phyloP scores from a whole-genome alignment of 495 filamentous ascomycete species.

The Aspergillus cavernicola region DNA sequence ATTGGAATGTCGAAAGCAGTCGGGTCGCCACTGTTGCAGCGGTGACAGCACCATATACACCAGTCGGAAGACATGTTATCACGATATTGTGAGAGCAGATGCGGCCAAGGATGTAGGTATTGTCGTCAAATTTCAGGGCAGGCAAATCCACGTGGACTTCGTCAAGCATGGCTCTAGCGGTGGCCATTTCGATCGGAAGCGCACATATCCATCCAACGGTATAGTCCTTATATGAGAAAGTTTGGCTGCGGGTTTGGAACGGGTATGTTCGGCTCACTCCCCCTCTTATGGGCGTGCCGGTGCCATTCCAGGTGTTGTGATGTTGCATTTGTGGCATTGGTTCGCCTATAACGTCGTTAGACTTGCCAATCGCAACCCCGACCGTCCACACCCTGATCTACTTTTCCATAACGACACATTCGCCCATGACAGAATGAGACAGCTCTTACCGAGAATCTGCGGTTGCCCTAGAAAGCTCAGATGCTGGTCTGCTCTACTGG shows the following conservation, averaged over 20 bases:
- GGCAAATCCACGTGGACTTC: slow-evolving; percentile 20
- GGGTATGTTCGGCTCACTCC: background rate
- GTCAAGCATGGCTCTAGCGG: slow-evolving; percentile 29
- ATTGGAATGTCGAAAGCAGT: background rate
- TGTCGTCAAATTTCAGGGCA: slow-evolving; percentile 15
- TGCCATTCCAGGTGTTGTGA: background rate
- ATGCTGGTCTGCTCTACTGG: background rate
- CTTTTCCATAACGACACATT: no score
- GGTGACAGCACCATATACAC: background rate
- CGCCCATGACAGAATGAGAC: no score
- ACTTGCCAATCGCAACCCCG: background rate
- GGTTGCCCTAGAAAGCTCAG: background rate
- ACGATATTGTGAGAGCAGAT: slow-evolving; percentile 35
- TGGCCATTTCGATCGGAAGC: slow-evolving; percentile 29
- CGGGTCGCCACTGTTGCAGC: background rate
- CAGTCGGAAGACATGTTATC: slow-evolving; percentile 1
- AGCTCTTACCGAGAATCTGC: background rate
- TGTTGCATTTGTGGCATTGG: background rate
- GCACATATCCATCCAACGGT: slow-evolving; percentile 35
- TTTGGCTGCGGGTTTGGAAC: background rate
- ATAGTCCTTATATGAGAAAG: slow-evolving; percentile 13
- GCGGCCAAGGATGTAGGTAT: slow-evolving; percentile 24
- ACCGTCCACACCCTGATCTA: no score
- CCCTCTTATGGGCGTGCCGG: background rate
- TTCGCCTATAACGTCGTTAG: background rate